Conservation (phyloP, 371 early-diverging fungal genomes). For the Actinomucor elegans region DNA sequence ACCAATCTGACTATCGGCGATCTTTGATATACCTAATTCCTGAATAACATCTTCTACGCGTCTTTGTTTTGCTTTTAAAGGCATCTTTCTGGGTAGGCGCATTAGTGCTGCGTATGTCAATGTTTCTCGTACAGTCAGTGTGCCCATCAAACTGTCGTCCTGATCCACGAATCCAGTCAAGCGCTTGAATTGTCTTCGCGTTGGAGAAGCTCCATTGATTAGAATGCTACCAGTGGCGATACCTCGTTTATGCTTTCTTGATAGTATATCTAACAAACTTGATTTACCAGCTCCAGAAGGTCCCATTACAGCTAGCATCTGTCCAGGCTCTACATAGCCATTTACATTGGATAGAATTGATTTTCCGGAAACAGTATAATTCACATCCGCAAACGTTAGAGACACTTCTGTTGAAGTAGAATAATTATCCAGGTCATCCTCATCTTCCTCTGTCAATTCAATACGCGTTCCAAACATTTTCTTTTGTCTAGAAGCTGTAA, state of each 20-base stretch:
- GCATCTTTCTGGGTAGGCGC: conserved; percentile 68
- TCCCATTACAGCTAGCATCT: conserved; percentile 79
- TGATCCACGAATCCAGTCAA: conserved; percentile 91
- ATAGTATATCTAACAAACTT: conserved; percentile 83
- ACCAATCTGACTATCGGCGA: conserved; percentile 70
- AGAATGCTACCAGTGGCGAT: conserved; percentile 83
- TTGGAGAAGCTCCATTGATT: conserved; percentile 75
- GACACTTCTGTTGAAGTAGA: conserved; percentile 15
- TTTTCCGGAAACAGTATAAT: conserved; percentile 64
- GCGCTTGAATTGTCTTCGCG: conserved; percentile 54
- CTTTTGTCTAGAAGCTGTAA: conserved; percentile 36
- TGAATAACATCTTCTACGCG: conserved; percentile 67
- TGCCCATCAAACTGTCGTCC: conserved; percentile 84
- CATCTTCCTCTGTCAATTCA: conserved; percentile 25
- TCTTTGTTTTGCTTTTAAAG: conserved; percentile 22
- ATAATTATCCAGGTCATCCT: conserved; percentile 7
- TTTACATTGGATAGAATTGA: conserved; percentile 59
- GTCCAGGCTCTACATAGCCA: conserved; percentile 66
- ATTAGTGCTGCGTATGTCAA: conserved; percentile 86
- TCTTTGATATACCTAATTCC: conserved; percentile 66
- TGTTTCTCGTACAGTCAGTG: conserved; percentile 89
- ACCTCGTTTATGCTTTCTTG: conserved; percentile 83
- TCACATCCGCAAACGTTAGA: conserved; percentile 45
- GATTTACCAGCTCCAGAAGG: conserved; percentile 85
- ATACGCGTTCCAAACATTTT: conserved; percentile 40